These are phyloP conservation scores for Globisporangium yorkense DNA, from an alignment of 352 stramenopile species.

Conservation along the genomic window DNA sequence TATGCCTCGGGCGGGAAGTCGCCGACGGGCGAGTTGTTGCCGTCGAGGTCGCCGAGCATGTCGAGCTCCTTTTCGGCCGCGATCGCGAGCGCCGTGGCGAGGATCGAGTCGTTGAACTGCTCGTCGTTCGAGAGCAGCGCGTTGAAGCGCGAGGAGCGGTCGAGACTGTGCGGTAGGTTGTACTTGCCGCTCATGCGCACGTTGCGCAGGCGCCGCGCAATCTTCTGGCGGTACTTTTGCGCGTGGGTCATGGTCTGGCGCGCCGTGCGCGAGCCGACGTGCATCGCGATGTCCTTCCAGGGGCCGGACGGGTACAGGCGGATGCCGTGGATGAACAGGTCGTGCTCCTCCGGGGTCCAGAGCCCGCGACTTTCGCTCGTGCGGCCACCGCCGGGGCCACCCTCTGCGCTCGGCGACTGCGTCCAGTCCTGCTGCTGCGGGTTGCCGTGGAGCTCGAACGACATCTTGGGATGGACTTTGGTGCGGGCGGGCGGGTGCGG, in stretches of 20 bases:
- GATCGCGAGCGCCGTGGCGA: conserved; percentile 70
- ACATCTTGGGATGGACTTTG: conserved; percentile 3
- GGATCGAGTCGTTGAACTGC: conserved; percentile 78
- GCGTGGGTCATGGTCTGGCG: conserved; percentile 80
- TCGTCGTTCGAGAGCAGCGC: conserved; percentile 65
- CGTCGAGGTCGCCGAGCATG: conserved; percentile 39
- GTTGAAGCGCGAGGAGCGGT: conserved; percentile 66
- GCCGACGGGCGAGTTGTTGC: conserved; percentile 28
- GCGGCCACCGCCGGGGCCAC: conserved; percentile 17
- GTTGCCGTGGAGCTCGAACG: conserved; percentile 12
- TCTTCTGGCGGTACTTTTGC: conserved; percentile 85
- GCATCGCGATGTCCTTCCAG: conserved; percentile 74
- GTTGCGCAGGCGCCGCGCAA: conserved; percentile 62
- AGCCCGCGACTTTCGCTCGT: conserved; percentile 49
- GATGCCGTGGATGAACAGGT: conserved; percentile 70
- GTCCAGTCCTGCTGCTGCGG: conserved; percentile 8
- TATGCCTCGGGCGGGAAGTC: conserved; percentile 31
- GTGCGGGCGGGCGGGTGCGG: background rate
- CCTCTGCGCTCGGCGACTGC: conserved; percentile 12
- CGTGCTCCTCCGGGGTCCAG: conserved; percentile 72
- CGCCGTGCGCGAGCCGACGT: conserved; percentile 65
- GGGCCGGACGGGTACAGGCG: conserved; percentile 67
- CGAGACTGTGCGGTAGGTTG: conserved; percentile 59
- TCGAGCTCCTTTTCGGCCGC: conserved; percentile 63
- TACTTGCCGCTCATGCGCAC: conserved; percentile 63